phyloP scores from a whole-genome alignment of 257 asterid species.

The Solanum rostratum region DNA sequence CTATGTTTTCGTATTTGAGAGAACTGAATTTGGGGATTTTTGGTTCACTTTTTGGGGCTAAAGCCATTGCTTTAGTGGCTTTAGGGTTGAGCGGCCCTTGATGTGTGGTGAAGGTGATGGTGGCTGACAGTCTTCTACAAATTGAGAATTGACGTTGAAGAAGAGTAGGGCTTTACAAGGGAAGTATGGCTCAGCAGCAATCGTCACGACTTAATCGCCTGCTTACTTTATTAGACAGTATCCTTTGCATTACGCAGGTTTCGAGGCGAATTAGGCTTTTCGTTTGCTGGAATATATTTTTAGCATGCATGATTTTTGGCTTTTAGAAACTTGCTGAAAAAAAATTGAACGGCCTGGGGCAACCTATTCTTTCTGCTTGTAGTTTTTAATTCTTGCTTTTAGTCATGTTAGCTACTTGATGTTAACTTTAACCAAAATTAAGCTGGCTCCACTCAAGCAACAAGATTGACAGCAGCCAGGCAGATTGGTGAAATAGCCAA shows the following conservation, averaged over 20 bases:
- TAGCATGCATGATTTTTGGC: neutral
- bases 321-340: neutral
- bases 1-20: too few relatives aligned
- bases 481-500: slow-evolving; percentile 98
- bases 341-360: neutral
- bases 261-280: neutral
- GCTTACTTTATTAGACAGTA: slow-evolving; percentile 95
- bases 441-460: slow-evolving; percentile 98
- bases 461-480: slow-evolving; percentile 94
- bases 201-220: slow-evolving; percentile 92
- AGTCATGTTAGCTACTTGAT: neutral
- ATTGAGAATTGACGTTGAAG: slow-evolving; percentile 21
- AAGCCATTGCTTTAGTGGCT: too few relatives aligned
- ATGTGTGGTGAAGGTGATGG: slow-evolving; percentile 1
- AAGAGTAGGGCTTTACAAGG: slow-evolving; percentile 8
- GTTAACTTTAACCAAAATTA: slow-evolving; percentile 39
- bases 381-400: neutral
- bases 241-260: slow-evolving; percentile 29
- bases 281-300: neutral
- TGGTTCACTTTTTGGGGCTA: too few relatives aligned
- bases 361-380: neutral
- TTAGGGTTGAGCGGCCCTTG: too few relatives aligned
- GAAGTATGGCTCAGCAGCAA: slow-evolving; percentile 80
- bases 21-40: too few relatives aligned
- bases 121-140: neutral